These are phyloP conservation scores for Cyclotella choctawhatcheeana DNA, from an alignment of 108 stramenopile genomes.

Conservation along the genomic window DNA sequence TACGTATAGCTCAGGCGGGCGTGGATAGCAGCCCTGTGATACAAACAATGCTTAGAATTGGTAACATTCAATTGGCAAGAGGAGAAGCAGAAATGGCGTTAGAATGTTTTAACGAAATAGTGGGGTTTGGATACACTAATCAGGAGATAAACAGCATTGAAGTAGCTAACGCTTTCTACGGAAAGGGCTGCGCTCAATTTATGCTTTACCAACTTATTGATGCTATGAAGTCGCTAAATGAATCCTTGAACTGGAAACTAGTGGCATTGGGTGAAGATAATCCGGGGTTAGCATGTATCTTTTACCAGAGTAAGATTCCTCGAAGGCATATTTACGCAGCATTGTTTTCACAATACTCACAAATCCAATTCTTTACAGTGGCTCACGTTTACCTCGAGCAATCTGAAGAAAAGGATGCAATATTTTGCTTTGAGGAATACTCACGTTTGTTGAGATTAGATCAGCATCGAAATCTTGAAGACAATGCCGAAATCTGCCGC, in stretches of 20 bases:
- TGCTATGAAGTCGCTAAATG: slow-evolving; percentile 57
- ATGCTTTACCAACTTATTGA: slow-evolving; percentile 41
- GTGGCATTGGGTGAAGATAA: slow-evolving; percentile 49
- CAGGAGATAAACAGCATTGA: slow-evolving; percentile 45
- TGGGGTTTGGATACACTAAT: slow-evolving; percentile 48
- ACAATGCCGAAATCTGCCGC: slow-evolving; percentile 52
- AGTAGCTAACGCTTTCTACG: slow-evolving; percentile 55
- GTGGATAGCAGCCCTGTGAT: slow-evolving; percentile 43
- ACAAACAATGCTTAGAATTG: slow-evolving; percentile 49
- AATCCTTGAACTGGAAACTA: slow-evolving; percentile 55
- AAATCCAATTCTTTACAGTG: background rate
- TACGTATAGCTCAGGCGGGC: slow-evolving; percentile 23
- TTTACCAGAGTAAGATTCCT: slow-evolving; percentile 38
- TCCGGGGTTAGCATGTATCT: slow-evolving; percentile 53
- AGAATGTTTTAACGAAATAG: slow-evolving; percentile 48
- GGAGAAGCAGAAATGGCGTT: slow-evolving; percentile 43
- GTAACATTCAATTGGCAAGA: slow-evolving; percentile 46
- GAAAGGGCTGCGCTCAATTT: slow-evolving; percentile 54
- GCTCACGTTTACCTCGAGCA: slow-evolving; percentile 52
- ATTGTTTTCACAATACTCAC: background rate
- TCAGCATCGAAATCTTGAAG: slow-evolving; percentile 38
- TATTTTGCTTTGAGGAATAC: slow-evolving; percentile 50
- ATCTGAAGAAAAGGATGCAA: slow-evolving; percentile 40
- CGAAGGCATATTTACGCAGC: background rate
- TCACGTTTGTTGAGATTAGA: slow-evolving; percentile 41